Evolutionary conservation across 352 stramenopile species (phyloP).

Genomic region (Pythium rhizo-oryzae): DNA sequence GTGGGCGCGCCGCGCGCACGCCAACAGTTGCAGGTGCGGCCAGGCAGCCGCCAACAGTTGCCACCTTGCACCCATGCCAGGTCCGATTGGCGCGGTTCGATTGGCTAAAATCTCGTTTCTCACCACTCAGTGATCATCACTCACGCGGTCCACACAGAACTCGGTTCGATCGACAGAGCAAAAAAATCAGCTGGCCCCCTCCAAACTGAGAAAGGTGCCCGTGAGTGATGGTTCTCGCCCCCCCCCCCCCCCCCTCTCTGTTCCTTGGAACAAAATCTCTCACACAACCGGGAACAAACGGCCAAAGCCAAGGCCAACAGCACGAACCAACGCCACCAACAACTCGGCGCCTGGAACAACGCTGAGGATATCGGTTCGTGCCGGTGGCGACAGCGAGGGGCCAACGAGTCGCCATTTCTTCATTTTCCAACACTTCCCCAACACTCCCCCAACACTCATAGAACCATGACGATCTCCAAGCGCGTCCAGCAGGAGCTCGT

Average conservation of each 20-base stretch:
- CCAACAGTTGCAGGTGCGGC: conserved; percentile 5
- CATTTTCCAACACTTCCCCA: too few relatives aligned
- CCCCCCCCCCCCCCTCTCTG: neutral
- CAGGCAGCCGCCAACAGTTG: neutral
- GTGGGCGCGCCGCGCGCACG: neutral
- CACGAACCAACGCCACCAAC: neutral
- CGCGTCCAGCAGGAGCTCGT: conserved; percentile 36
- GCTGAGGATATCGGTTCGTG: neutral
- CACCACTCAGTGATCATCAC: conserved; percentile 19
- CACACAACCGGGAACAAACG: neutral
- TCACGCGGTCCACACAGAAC: conserved; percentile 7
- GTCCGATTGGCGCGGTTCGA: conserved; percentile 12
- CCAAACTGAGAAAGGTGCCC: conserved; percentile 13
- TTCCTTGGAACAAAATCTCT: neutral
- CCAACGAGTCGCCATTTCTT: conserved; percentile 4
- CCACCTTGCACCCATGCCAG: conserved; percentile 8
- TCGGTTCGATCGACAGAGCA: neutral
- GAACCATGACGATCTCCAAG: conserved; percentile 36
- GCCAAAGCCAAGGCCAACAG: neutral
- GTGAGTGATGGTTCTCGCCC: conserved; percentile 27
- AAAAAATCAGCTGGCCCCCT: conserved; percentile 3
- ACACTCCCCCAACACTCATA: neutral
- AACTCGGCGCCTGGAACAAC: neutral
- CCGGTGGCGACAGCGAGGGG: too few relatives aligned
- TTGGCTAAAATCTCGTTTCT: conserved; percentile 25